phyloP scores from a whole-genome alignment of 768 basidiomycete species.

The Mycena leptocephala region DNA sequence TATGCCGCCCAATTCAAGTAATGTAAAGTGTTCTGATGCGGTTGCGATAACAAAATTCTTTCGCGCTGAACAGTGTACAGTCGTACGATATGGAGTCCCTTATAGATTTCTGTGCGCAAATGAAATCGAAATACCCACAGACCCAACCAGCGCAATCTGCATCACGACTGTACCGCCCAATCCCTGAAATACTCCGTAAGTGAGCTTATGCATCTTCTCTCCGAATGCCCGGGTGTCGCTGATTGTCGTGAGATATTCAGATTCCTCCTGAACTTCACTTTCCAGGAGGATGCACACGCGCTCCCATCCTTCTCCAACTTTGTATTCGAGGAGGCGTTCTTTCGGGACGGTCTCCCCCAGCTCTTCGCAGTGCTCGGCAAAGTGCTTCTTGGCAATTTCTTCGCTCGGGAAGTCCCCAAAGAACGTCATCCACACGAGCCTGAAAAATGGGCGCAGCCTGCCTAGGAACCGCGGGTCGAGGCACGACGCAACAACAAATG shows the following conservation, averaged over 20 bases:
- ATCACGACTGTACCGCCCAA: slow-evolving; percentile 34
- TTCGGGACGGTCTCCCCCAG: slow-evolving; percentile 8
- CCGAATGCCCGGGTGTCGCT: slow-evolving; percentile 27
- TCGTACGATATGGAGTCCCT: background rate
- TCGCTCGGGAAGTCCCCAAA: slow-evolving; percentile 33
- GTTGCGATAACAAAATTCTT: background rate
- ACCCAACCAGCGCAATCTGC: slow-evolving; percentile 33
- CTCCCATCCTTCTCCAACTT: slow-evolving; percentile 33
- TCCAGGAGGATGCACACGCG: slow-evolving; percentile 27
- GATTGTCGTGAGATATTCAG: background rate
- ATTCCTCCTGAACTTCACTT: slow-evolving; percentile 12
- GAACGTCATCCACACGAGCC: slow-evolving; percentile 32
- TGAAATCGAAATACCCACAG: slow-evolving; percentile 33
- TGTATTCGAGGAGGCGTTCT: slow-evolving; percentile 28
- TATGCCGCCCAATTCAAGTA: no score
- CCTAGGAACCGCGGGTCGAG: slow-evolving; percentile 29
- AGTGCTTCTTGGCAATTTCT: slow-evolving; percentile 29
- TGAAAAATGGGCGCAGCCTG: slow-evolving; percentile 27
- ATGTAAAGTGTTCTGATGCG: no score
- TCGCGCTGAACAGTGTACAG: background rate
- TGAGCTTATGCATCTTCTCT: slow-evolving; percentile 28
- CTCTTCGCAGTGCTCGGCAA: slow-evolving; percentile 8
- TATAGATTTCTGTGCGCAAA: slow-evolving; percentile 32
- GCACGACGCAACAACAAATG: slow-evolving; percentile 31
- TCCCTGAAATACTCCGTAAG: slow-evolving; percentile 32